Evolutionary conservation across 202 grass and related monocot species (phyloP).

Genomic region (Bolboschoenoplectus hybrid): DNA sequence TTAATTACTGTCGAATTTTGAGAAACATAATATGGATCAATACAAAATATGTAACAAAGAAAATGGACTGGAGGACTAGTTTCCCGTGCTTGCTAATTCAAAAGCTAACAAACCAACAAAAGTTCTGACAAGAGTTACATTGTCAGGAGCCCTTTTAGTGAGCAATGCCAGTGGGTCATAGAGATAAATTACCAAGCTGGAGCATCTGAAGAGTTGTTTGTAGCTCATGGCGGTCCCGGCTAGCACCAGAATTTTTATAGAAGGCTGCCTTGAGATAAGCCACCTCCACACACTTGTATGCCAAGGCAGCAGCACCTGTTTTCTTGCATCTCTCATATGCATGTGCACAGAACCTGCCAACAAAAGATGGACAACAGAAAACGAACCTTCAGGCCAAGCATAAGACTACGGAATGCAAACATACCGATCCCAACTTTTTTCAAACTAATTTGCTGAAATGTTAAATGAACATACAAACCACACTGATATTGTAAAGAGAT

Average conservation of each 20-base stretch:
- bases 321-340: constrained; percentile 87
- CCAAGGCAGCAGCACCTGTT: constrained; percentile 89
- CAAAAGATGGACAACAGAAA: constrained; percentile 15
- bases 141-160: neutral
- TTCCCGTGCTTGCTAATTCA: constrained; percentile 1
- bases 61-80: neutral
- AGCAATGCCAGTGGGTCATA: neutral
- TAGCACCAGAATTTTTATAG: constrained; percentile 72
- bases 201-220: constrained; percentile 72
- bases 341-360: constrained; percentile 83
- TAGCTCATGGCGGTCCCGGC: constrained; percentile 80
- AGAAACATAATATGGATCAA: neutral
- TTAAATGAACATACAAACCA: constrained; percentile 20
- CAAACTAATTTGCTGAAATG: neutral
- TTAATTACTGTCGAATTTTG: neutral
- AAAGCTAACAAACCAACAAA: neutral
- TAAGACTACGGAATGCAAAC: neutral
- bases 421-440: constrained; percentile 5
- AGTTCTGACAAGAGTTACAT: neutral
- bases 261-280: constrained; percentile 93
- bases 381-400: constrained; percentile 7
- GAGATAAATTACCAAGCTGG: constrained; percentile 64
- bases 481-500: neutral
- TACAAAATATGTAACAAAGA: neutral
- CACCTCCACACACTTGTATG: constrained; percentile 96